These are phyloP conservation scores for Thozetella sp. DNA, from an alignment of 495 filamentous ascomycete species.

Conservation along the genomic window DNA sequence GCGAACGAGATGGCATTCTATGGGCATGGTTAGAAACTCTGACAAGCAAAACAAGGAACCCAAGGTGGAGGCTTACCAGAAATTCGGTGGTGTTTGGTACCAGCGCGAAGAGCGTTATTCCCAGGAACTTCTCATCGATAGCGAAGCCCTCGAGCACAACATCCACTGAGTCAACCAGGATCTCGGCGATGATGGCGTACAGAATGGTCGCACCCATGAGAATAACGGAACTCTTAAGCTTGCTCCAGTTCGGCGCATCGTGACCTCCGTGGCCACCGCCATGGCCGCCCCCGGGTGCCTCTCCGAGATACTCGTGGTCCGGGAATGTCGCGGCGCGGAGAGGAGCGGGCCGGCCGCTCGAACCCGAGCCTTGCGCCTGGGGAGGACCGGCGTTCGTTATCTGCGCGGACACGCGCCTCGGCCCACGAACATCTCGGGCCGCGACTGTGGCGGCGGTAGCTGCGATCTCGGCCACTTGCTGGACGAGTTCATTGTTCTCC, in stretches of 20 bases:
- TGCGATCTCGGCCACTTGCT: constrained; percentile 86
- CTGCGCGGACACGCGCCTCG: constrained; percentile 18
- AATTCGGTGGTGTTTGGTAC: constrained; percentile 99
- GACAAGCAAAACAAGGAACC: background rate
- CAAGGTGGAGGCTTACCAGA: constrained; percentile 58
- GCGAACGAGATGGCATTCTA: constrained; percentile 99
- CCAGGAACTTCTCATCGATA: constrained; percentile 97
- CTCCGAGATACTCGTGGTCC: constrained; percentile 37
- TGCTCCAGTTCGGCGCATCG: constrained; percentile 97
- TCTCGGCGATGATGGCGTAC: constrained; percentile 96
- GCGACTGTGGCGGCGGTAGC: constrained; percentile 90
- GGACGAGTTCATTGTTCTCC: constrained; percentile 78
- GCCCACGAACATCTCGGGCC: constrained; percentile 66
- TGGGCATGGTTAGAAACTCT: constrained; percentile 33
- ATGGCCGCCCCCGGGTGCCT: constrained; percentile 40
- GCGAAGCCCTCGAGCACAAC: constrained; percentile 86
- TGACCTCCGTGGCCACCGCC: constrained; percentile 69
- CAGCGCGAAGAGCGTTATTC: constrained; percentile 94
- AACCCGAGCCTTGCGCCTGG: constrained; percentile 18
- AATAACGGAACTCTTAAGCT: constrained; percentile 85
- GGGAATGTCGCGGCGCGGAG: constrained; percentile 40
- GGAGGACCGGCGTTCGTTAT: constrained; percentile 16
- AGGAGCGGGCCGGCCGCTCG: constrained; percentile 28
- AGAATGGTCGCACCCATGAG: constrained; percentile 87
- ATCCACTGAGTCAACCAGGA: constrained; percentile 94